Percentiles rank a stretch among this genome's conserved stretches.
Conservation (phyloP, 2,329 filamentous ascomycete species). For the Fusarium torulosum region DNA sequence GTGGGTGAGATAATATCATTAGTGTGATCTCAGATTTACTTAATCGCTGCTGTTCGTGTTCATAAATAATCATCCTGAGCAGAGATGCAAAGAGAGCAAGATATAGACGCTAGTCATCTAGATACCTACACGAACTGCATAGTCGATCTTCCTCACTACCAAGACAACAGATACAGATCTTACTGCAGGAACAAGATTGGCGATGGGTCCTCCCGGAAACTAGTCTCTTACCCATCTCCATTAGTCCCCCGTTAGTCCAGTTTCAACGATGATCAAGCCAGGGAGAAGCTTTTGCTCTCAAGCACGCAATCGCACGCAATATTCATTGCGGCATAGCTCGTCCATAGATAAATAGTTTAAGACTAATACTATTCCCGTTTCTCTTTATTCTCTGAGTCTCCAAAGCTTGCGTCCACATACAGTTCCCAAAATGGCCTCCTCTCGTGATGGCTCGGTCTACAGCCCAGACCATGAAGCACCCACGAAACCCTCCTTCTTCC, state of each 20-base stretch:
- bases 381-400: not conserved
- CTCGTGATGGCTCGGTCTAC: conserved; percentile 8
- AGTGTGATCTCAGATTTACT: not conserved
- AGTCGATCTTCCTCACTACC: not conserved
- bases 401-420: too few relatives aligned
- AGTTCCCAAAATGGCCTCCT: conserved; percentile 14
- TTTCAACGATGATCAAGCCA: conserved; percentile 10
- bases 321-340: not conserved
- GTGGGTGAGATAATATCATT: not conserved
- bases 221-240: not conserved
- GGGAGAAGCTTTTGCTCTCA: not conserved
- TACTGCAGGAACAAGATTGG: conserved; percentile 20
- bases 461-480: not conserved
- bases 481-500: conserved; percentile 15
- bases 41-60: not conserved
- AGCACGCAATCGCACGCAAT: conserved; percentile 37
- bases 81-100: not conserved
- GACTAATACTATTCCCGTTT: not conserved
- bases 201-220: conserved; percentile 4
- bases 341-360: not conserved
- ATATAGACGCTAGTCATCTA: not conserved
- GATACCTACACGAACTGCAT: too few relatives aligned
- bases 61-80: not conserved
- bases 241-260: conserved; percentile 9
- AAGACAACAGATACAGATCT: not conserved